Evolutionary conservation across 306 rosid genomes (phyloP).

Genomic region (Cucumis sativus): Cucumber_9930_V3 NC_026659.2:28446501-28447000

Average conservation of each 20-base stretch:
- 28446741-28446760: slow-evolving; percentile 23
- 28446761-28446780: slow-evolving; percentile 17
- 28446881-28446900: slow-evolving; percentile 11
- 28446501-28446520: slow-evolving; percentile 12
- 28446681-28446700: slow-evolving; percentile 21
- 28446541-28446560: slow-evolving; percentile 19
- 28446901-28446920: slow-evolving; percentile 15
- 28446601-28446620: slow-evolving; percentile 14
- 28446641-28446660: slow-evolving; percentile 20
- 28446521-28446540: slow-evolving; percentile 21
- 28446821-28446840: slow-evolving; percentile 16
- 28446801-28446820: slow-evolving; percentile 13
- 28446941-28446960: slow-evolving; percentile 13
- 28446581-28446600: slow-evolving; percentile 19
- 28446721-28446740: slow-evolving; percentile 13
- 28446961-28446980: slow-evolving; percentile 20
- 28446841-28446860: too few relatives aligned
- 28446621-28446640: slow-evolving; percentile 15
- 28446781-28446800: slow-evolving; percentile 9
- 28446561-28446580: slow-evolving; percentile 14
- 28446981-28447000: slow-evolving; percentile 26
- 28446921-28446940: slow-evolving; percentile 16
- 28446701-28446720: slow-evolving; percentile 19
- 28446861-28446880: slow-evolving; percentile 5
- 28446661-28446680: slow-evolving; percentile 14